Percentiles rank a stretch among this genome's conserved stretches.
Conservation (phyloP, 371 early-diverging fungal genomes). For the Mycotypha africana region DNA sequence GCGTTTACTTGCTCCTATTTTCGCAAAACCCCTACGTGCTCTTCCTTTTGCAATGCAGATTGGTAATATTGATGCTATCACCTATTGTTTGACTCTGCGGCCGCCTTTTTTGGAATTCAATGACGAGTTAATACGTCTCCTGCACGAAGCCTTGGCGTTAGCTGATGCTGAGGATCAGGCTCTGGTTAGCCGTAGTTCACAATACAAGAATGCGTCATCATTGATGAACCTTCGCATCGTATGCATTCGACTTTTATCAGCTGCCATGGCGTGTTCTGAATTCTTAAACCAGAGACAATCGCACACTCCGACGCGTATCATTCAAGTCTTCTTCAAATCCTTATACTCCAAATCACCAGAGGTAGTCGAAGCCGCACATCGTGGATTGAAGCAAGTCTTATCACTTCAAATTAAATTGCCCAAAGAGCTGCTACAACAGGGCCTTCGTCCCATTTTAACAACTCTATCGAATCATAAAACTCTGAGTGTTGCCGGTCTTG, state of each 20-base stretch:
- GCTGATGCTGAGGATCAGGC: constrained; percentile 98
- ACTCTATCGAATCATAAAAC: constrained; percentile 93
- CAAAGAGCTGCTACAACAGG: constrained; percentile 93
- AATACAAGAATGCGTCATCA: constrained; percentile 76
- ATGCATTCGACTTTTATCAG: constrained; percentile 91
- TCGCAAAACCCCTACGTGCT: constrained; percentile 94
- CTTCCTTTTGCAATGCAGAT: constrained; percentile 96
- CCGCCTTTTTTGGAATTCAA: constrained; percentile 89
- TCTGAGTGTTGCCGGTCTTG: constrained; percentile 87
- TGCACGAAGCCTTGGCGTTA: constrained; percentile 91
- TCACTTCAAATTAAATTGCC: constrained; percentile 87
- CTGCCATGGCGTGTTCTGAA: constrained; percentile 89
- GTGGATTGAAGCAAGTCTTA: constrained; percentile 86
- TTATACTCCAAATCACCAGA: constrained; percentile 91
- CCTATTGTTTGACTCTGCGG: constrained; percentile 85
- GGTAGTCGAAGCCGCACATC: constrained; percentile 93
- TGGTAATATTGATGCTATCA: constrained; percentile 96
- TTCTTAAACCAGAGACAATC: constrained; percentile 67
- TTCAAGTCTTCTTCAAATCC: constrained; percentile 97
- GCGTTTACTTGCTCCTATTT: constrained; percentile 87
- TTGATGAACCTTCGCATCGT: constrained; percentile 87
- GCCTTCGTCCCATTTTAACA: constrained; percentile 90
- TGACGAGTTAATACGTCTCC: constrained; percentile 85
- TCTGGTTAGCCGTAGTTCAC: constrained; percentile 78
- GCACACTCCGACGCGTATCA: constrained; percentile 82